These are phyloP conservation scores for Ensete glaucum DNA, from an alignment of 176 grass and related monocot species.

Conservation along the genomic window DNA sequence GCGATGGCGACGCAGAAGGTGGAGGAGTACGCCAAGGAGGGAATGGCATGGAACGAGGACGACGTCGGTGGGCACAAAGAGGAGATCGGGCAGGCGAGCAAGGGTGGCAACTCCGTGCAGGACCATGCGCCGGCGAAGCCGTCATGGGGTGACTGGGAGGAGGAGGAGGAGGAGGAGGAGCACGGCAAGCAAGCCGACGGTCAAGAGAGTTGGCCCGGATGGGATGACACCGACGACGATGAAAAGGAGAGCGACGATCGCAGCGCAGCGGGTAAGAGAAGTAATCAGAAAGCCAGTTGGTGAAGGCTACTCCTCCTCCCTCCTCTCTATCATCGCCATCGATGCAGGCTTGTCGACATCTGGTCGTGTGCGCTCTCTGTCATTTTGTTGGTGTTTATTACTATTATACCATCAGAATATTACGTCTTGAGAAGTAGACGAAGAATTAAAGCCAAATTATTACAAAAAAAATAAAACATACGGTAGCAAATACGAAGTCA, in stretches of 20 bases:
- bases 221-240: constrained; percentile 57
- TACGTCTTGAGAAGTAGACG: too few relatives aligned
- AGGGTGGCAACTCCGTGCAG: neutral
- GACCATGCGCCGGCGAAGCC: neutral
- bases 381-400: too few relatives aligned
- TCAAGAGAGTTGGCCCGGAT: constrained; percentile 56
- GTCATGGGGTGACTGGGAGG: neutral
- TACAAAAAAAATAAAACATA: too few relatives aligned
- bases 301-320: too few relatives aligned
- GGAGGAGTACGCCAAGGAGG: constrained; percentile 19
- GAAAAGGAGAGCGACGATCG: constrained; percentile 48
- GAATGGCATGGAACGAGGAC: constrained; percentile 45
- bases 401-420: too few relatives aligned
- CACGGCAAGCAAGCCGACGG: neutral
- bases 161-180: neutral
- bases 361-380: too few relatives aligned
- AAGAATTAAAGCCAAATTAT: too few relatives aligned
- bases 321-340: too few relatives aligned
- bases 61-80: neutral
- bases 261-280: constrained; percentile 32
- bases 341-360: too few relatives aligned
- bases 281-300: too few relatives aligned
- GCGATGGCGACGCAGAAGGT: constrained; percentile 84
- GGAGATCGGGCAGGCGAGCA: neutral
- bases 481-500: too few relatives aligned